Percentiles rank a stretch among this genome's conserved stretches.
These are phyloP conservation scores for Boletus speciosus DNA, from an alignment of 768 basidiomycete species.

Conservation along the genomic window DNA sequence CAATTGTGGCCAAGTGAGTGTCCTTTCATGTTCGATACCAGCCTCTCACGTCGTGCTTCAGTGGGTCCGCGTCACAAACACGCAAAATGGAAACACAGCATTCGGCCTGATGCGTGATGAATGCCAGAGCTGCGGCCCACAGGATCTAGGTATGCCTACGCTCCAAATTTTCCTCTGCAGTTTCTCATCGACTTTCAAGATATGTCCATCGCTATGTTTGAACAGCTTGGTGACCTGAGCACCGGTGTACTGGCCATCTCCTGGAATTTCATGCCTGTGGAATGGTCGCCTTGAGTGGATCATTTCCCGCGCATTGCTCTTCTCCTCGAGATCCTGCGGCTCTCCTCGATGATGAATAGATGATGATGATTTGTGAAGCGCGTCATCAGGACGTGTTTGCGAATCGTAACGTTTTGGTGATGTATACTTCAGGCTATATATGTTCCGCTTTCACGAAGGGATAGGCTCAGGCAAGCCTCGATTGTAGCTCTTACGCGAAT, in stretches of 20 bases:
- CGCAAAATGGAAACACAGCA: constrained; percentile 46
- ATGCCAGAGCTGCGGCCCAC: constrained; percentile 51
- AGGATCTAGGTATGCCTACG: constrained; percentile 52
- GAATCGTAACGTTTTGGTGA: constrained; percentile 10
- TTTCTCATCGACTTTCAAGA: constrained; percentile 39
- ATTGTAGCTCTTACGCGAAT: constrained; percentile 14
- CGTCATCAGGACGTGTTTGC: constrained; percentile 20
- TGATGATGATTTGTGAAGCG: constrained; percentile 5
- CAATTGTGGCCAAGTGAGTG: constrained; percentile 59
- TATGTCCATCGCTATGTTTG: constrained; percentile 62
- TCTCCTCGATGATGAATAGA: constrained; percentile 4
- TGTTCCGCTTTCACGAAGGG: constrained; percentile 9
- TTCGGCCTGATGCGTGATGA: constrained; percentile 54
- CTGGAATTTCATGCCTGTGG: constrained; percentile 58
- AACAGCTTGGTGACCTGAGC: constrained; percentile 44
- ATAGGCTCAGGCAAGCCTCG: constrained; percentile 20
- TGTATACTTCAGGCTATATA: constrained; percentile 22
- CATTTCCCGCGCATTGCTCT: not conserved
- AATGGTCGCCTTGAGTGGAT: constrained; percentile 36
- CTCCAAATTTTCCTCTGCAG: not conserved
- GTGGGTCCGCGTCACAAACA: constrained; percentile 62
- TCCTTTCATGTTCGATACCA: not conserved
- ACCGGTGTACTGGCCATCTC: constrained; percentile 50
- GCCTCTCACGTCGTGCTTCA: constrained; percentile 27
- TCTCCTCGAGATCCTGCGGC: constrained; percentile 5